phyloP scores from a whole-genome alignment of 208 protist species.

The Wallacemonas sp. region DNA sequence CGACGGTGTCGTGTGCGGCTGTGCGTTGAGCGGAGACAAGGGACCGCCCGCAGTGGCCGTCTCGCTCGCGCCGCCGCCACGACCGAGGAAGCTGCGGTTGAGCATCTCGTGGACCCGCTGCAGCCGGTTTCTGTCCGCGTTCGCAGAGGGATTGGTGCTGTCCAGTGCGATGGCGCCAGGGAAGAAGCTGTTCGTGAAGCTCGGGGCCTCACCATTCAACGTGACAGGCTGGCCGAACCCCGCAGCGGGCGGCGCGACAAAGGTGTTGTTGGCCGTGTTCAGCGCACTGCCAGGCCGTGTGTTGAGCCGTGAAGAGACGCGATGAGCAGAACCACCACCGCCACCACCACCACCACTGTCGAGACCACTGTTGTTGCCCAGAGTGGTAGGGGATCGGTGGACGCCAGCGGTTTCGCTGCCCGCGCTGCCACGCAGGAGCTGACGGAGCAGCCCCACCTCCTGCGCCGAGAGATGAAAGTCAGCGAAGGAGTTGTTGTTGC shows the following conservation, averaged over 20 bases:
- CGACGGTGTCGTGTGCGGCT: too few species aligned
- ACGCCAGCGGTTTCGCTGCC: not conserved
- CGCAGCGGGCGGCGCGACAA: not conserved
- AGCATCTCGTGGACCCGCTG: not conserved
- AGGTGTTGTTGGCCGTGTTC: slow-evolving; percentile 12
- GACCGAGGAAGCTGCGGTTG: slow-evolving; percentile 15
- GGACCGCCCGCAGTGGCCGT: not conserved
- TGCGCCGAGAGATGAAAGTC: not conserved
- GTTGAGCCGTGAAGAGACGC: not conserved
- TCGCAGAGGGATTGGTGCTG: not conserved
- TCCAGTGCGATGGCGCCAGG: not conserved
- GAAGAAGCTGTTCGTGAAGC: not conserved
- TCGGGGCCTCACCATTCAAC: not conserved
- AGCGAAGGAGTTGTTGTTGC: slow-evolving; percentile 5
- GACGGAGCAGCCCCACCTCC: slow-evolving; percentile 3
- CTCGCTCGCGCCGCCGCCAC: not conserved
- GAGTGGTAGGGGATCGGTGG: not conserved
- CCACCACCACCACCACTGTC: too few species aligned
- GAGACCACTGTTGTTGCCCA: too few species aligned
- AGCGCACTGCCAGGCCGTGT: not conserved
- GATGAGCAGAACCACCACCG: too few species aligned
- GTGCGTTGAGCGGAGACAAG: too few species aligned
- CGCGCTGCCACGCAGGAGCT: not conserved
- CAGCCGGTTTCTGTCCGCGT: not conserved
- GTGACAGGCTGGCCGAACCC: too few species aligned